Conservation (phyloP, 305 asterid genomes). For the Ilex paraguariensis region DNA sequence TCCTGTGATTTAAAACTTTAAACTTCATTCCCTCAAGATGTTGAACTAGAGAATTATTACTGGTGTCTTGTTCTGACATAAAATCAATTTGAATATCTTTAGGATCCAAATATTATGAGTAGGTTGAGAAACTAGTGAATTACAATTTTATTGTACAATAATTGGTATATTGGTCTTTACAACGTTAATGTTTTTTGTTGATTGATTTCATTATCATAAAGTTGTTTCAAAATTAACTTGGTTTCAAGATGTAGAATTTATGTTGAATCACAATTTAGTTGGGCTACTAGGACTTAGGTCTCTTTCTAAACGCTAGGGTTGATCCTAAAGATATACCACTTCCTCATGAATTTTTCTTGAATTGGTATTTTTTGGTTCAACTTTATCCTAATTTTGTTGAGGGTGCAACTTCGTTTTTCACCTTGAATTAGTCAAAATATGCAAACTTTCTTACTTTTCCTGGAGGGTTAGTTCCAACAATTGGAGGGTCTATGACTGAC, state of each 20-base stretch:
- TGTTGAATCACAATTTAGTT: not conserved
- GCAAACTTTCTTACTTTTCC: not conserved
- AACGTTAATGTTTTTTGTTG: not conserved
- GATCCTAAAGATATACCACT: not conserved
- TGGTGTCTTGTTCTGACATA: not conserved
- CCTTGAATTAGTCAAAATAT: too few relatives aligned
- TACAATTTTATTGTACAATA: not conserved
- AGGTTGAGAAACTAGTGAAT: not conserved
- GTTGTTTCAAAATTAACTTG: not conserved
- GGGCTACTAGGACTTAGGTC: not conserved
- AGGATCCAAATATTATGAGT: not conserved
- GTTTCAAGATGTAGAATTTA: slow-evolving; percentile 1
- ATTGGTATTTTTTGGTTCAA: too few relatives aligned
- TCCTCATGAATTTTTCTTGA: not conserved
- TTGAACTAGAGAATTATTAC: too few relatives aligned
- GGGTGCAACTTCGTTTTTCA: too few relatives aligned
- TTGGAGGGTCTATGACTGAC: slow-evolving; percentile 1
- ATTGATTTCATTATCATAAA: not conserved
- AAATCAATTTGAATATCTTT: too few relatives aligned
- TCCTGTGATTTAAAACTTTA: too few relatives aligned
- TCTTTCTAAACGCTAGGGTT: not conserved
- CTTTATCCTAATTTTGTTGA: too few relatives aligned
- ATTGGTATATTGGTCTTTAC: not conserved
- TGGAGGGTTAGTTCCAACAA: slow-evolving; percentile 1
- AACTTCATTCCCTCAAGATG: too few relatives aligned